Conservation (phyloP, 352 stramenopile species). For the Globisporangium yorkense region DNA sequence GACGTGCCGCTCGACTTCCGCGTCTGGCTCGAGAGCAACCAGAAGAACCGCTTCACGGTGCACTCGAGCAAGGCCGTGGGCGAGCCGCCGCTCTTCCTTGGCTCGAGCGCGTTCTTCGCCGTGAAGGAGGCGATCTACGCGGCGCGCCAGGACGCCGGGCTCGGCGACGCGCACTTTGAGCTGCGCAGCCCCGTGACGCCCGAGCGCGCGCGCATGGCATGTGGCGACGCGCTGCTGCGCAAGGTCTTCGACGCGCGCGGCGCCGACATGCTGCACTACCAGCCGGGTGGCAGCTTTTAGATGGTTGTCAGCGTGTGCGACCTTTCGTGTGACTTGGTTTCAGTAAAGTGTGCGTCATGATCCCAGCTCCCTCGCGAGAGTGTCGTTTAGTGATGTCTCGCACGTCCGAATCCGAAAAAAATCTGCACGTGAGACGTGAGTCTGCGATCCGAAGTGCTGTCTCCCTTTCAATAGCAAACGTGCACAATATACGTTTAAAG, state of each 20-base stretch:
- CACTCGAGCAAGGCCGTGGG: constrained; percentile 95
- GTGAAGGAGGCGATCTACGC: constrained; percentile 93
- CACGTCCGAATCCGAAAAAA: not conserved
- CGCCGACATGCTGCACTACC: constrained; percentile 54
- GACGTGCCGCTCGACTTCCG: constrained; percentile 93
- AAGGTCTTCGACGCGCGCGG: constrained; percentile 63
- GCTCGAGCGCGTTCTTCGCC: constrained; percentile 92
- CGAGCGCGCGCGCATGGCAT: constrained; percentile 83
- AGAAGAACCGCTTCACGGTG: constrained; percentile 92
- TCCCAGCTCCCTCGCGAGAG: not conserved
- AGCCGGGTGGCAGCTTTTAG: constrained; percentile 63
- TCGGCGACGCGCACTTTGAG: constrained; percentile 54
- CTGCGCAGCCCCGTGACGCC: constrained; percentile 75
- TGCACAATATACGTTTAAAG: too few relatives aligned
- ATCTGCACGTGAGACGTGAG: constrained; percentile 2
- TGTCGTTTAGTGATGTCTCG: not conserved
- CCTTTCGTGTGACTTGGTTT: not conserved
- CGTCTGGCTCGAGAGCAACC: constrained; percentile 91
- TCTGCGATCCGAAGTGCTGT: not conserved
- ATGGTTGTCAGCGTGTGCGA: not conserved
- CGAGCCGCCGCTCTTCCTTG: constrained; percentile 95
- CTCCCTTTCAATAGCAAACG: too few relatives aligned
- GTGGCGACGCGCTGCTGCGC: constrained; percentile 52
- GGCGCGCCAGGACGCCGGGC: constrained; percentile 58
- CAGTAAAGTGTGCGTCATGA: not conserved